Base-by-base conservation (phyloP, 73 alveolate genomes). In the Paramecium bursaria region DNA sequence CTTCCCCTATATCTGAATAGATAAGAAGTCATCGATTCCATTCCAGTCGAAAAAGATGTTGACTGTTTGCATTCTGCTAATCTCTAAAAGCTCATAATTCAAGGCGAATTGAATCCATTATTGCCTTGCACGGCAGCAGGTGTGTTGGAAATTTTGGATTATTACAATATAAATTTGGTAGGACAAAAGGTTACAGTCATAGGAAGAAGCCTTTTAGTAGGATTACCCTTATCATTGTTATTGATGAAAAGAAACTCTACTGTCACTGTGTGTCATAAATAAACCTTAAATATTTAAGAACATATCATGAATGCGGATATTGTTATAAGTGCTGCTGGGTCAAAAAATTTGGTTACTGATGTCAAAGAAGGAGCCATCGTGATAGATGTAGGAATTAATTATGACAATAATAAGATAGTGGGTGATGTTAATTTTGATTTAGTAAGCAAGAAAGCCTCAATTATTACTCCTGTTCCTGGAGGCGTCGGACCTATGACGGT, bases 401-500 rank as follows among this genome's bases (percentile, higher is more conserved):
- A 79, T 53, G 89, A 79, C 30, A 33, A 15, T 19, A 27, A n/a
- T 7, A 79, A 48, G 22, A 55, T 79, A 9, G 85, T 79, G 2
- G 89, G 89, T 0, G 89, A 79, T 79, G 89, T 79, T 4, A 73
- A 79, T 53, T 79, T 79, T 54, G 85, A 79, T 23, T 35, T 19
- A 19, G 85, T 79, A 14, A 54, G 26, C 51, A 79, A 79, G 30
- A 33, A 50, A 26, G 93, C 93, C 22, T 52, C 88, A 0, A 31
- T 51, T 26, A 87, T 92, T 21, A 92, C 97, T 14, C 97, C 97
- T 4, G 97, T 92, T 15, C 97, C 97, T 23, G 97, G 97, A 15
- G 97, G 97, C 2, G 94, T 92, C 4, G 97, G 97, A 6, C 97
- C 97, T 4, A 92, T 92, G 97, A 92, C 97, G 3, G 90, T 92